Conservation (phyloP, 73 alveolate species). For the Blepharisma stoltei region DNA sequence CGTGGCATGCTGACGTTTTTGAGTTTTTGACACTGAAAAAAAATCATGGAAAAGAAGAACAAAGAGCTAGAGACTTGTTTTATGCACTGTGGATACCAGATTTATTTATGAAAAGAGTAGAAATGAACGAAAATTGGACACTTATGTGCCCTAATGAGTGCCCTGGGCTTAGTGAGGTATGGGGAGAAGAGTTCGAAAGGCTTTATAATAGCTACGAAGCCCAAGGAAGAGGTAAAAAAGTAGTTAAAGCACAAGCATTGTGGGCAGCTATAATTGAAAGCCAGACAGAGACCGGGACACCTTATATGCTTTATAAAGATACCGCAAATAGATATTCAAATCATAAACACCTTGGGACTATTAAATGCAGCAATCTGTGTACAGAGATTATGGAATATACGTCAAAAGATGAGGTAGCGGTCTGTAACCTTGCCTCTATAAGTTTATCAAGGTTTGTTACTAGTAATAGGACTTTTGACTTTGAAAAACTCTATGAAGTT, state of each 20-base stretch:
- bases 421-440: slow-evolving; percentile 93
- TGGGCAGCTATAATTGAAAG: slow-evolving; percentile 86
- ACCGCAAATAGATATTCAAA: slow-evolving; percentile 81
- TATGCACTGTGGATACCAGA: slow-evolving; percentile 93
- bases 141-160: slow-evolving; percentile 95
- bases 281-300: slow-evolving; percentile 89
- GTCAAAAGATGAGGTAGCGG: slow-evolving; percentile 92
- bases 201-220: slow-evolving; percentile 69
- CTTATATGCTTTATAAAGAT: slow-evolving; percentile 93
- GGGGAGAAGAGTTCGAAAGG: slow-evolving; percentile 83
- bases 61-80: slow-evolving; percentile 91
- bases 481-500: slow-evolving; percentile 73
- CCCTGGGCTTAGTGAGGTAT: slow-evolving; percentile 60
- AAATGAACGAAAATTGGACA: slow-evolving; percentile 86
- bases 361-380: slow-evolving; percentile 89
- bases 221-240: slow-evolving; percentile 65
- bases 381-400: slow-evolving; percentile 92
- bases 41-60: slow-evolving; percentile 91
- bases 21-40: slow-evolving; percentile 85
- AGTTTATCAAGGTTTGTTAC: slow-evolving; percentile 70
- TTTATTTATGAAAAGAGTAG: slow-evolving; percentile 90
- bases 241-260: slow-evolving; percentile 85
- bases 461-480: slow-evolving; percentile 67
- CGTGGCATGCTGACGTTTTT: slow-evolving; percentile 93
- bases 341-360: slow-evolving; percentile 90